Evolutionary conservation across 225 moss, liverwort and hornwort genomes (phyloP).

Genomic region (Bryum argenteum): DNA sequence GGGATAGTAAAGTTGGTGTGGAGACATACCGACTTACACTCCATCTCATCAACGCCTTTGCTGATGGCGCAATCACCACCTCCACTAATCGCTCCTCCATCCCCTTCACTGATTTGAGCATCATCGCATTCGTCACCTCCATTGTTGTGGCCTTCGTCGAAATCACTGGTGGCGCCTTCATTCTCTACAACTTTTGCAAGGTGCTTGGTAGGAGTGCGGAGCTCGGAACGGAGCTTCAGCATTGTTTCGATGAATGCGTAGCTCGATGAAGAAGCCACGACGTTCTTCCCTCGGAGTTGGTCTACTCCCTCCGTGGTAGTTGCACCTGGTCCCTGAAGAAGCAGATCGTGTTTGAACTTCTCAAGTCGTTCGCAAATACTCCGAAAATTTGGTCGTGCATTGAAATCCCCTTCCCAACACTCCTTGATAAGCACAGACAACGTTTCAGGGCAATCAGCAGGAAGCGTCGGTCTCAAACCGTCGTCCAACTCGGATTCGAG

Average conservation of each 20-base stretch:
- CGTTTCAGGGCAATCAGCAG: constrained; percentile 1
- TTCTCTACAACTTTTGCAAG: not conserved
- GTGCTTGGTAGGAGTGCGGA: not conserved
- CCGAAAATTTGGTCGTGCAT: not conserved
- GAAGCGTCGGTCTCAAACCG: constrained; percentile 7
- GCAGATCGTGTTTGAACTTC: constrained; percentile 2
- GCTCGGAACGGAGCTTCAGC: not conserved
- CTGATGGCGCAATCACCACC: no score
- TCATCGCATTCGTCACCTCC: no score
- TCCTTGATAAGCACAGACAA: not conserved
- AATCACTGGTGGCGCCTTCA: no score
- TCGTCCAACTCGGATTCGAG: not conserved
- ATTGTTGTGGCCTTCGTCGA: no score
- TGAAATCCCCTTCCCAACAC: not conserved
- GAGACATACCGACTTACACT: no score
- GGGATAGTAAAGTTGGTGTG: no score
- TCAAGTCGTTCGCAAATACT: constrained; percentile 9
- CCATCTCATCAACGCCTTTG: no score
- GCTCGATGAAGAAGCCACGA: not conserved
- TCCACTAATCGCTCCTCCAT: no score
- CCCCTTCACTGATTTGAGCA: no score
- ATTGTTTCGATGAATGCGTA: not conserved
- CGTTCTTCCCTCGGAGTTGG: no score
- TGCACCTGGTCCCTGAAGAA: not conserved
- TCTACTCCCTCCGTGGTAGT: no score